Base-by-base conservation (phyloP, 2,329 filamentous ascomycete genomes). In the Dactylonectria estremocensis region DNA sequence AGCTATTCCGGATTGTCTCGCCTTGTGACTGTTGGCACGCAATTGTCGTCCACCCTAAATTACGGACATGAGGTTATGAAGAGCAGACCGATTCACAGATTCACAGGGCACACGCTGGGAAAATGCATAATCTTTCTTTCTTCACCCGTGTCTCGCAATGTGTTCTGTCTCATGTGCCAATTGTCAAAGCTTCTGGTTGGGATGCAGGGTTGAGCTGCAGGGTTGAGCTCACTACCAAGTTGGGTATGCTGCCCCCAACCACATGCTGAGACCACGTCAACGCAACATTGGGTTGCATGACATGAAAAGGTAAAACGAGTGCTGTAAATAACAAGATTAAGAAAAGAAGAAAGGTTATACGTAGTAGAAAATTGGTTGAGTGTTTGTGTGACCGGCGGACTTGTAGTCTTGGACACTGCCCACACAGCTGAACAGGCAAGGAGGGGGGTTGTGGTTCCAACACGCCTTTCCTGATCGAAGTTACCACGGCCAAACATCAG, bases 201-300 rank as follows among this genome's bases (percentile, higher is more conserved):
- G 10, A 53, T 57, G 14, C 58, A 61, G 57, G 64, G 57, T 61
- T 61, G n/a, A 66, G 64, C 58, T 66, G 14, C 58, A 61, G 57
- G 64, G 57, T 61, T 61, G n/a, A 66, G 64, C 58, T 66, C 31
- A 48, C 53, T 61, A 57, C 52, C 46, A n/a, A 20, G 28, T 53
- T 46, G 13, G 46, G 43, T 18, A 59, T 59, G 9, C 22, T 18
- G 22, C 10, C 43, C 18, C 28, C 16, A 20, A 14, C 37, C 16
- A 43, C 16, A 18, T n/a, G 40, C 7, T 28, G 24, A 28, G 24
- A 2, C 54, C 43, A 31, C 54, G 43, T 3, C 33, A 35, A 28
- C 24, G 24, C 1, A 28, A 28, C 24, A 5, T 28, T 28, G 24
- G 24, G 24, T 28, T 28, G 24, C 24, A 28, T 7, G 7, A 28